A percentile compares a stretch with the other conserved stretches of the same genome.
These are phyloP conservation scores for Suillus plorans DNA, from an alignment of 768 basidiomycete species.

Conservation along the genomic window DNA sequence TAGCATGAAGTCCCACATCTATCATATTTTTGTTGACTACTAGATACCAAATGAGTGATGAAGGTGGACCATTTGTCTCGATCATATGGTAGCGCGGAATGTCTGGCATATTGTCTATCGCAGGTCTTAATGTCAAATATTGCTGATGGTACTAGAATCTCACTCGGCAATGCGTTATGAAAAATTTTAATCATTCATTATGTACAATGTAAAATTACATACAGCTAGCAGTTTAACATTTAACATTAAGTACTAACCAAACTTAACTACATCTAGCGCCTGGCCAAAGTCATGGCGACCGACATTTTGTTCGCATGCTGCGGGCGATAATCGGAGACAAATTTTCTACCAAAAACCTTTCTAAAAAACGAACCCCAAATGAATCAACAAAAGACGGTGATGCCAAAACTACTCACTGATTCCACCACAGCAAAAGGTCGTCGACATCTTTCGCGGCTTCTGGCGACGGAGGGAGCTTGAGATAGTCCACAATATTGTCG, in stretches of 20 bases:
- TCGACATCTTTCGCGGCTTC: not conserved
- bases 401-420: conserved; percentile 5
- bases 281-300: not conserved
- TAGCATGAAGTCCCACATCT: not conserved
- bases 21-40: not conserved
- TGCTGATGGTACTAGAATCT: no score
- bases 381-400: not conserved
- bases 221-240: not conserved
- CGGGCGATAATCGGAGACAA: not conserved
- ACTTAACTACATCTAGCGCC: not conserved
- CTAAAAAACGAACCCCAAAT: not conserved
- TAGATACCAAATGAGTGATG: not conserved
- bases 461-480: not conserved
- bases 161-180: not conserved
- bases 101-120: not conserved
- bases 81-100: not conserved
- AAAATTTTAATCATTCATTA: not conserved
- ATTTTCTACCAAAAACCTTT: not conserved
- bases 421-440: not conserved
- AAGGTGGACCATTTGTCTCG: not conserved
- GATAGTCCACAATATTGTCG: not conserved
- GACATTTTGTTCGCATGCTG: not conserved
- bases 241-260: not conserved
- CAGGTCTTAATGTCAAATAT: no score
- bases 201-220: no score